Evolutionary conservation across 1,284 basidiomycete genomes (phyloP), one percentile per base, ranked within the genome.

Genomic region (Neonothopanus nambi): DNA sequence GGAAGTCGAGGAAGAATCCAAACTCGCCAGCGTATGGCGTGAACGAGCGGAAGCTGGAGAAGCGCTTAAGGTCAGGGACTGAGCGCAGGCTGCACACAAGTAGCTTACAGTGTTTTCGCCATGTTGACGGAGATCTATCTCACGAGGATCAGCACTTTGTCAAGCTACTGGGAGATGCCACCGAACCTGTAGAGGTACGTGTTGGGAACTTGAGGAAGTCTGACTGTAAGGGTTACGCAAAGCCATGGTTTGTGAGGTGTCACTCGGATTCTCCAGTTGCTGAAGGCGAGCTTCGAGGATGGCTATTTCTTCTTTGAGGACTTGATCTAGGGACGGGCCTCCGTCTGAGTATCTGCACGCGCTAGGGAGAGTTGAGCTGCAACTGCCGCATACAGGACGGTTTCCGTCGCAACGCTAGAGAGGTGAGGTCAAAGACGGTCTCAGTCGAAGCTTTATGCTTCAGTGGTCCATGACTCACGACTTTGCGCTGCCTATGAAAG

Each of bases 1-100:
- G 36, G 33, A 57, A 52, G 42, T 62, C 56, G 23, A 67, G 58
- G 51, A 64, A 64, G 50, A 57, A 57, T 5, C 55, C 47, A 36
- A 57, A 57, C 13, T 57, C 48, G 5, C 37, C 41, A 4, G 55
- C 49, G 30, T 57, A 48, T 1, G 55, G 55, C 13, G 50, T 44
- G 33, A 57, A 53, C 2, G 55, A 53, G 17, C 51, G 55, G 30
- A 57, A 51, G 18, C 55, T 57, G 33, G 8, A 21, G 2, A 3
- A 9, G 17, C 13, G 23, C 8, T 12, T 43, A 20, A 20, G 18
- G 18, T 36, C 21, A 40, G 41, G 26, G 12, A 44, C 9, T 8
- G 23, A 23, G 30, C 21, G 18, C 30, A n/a, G n/a, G n/a, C n/a
- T n/a, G n/a, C n/a, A n/a, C n/a, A n/a, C n/a, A n/a, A n/a, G n/a